These are phyloP conservation scores for Ailanthus altissimus DNA, from an alignment of 345 rosid genomes.

Conservation along the genomic window DNA sequence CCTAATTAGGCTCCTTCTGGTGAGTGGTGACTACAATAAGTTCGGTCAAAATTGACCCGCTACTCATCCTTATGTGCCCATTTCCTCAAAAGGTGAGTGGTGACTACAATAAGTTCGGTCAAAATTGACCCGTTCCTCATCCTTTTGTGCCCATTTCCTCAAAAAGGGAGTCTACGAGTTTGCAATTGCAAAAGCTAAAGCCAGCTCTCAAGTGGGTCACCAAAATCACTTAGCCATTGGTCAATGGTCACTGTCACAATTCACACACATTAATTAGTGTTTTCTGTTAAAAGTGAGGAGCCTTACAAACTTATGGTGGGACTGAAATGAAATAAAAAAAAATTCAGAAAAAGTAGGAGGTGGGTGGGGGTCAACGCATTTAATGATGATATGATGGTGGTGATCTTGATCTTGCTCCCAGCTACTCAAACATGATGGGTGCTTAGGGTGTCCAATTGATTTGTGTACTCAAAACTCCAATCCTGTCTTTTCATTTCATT, in stretches of 20 bases:
- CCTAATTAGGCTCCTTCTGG: constrained; percentile 15
- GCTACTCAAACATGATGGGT: constrained; percentile 46
- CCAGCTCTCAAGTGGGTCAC: not conserved
- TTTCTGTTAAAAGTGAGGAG: no score
- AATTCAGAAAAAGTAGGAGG: no score
- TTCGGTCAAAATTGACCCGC: not conserved
- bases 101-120: not conserved
- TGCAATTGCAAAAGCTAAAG: not conserved
- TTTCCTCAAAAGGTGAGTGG: not conserved
- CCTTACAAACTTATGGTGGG: not conserved
- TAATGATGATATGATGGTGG: not conserved
- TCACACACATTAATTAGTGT: no score
- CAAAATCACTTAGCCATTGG: not conserved
- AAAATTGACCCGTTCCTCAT: constrained; percentile 14
- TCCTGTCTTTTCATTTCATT: constrained; percentile 18
- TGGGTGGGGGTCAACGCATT: no score
- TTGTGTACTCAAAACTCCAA: constrained; percentile 22
- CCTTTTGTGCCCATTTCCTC: constrained; percentile 9
- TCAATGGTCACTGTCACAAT: not conserved
- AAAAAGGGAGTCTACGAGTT: not conserved
- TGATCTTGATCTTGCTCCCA: constrained; percentile 47
- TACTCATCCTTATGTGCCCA: constrained; percentile 23
- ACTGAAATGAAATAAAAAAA: not conserved
- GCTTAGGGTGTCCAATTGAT: constrained; percentile 47
- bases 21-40: no score